Conservation (phyloP, 2,329 filamentous ascomycete species). For the Drechslera avenae region DNA sequence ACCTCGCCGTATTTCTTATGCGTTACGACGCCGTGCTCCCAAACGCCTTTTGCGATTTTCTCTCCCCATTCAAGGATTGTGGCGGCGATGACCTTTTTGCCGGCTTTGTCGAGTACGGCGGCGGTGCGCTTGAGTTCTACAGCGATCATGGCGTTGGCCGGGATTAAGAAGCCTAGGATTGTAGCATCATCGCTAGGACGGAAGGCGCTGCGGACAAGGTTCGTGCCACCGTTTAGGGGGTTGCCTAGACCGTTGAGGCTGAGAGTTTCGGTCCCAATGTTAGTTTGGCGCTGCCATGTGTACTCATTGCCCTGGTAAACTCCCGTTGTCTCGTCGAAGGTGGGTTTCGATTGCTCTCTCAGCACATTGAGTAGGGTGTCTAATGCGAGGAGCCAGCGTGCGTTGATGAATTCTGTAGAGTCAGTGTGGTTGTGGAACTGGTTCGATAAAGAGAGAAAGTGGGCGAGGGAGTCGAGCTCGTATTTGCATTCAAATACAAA, state of each 20-base stretch:
- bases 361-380: conserved; percentile 75
- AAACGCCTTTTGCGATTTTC: conserved; percentile 75
- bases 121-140: conserved; percentile 81
- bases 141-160: conserved; percentile 94
- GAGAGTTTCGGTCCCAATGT: conserved; percentile 86
- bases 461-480: conserved; percentile 91
- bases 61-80: conserved; percentile 63
- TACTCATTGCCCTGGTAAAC: conserved; percentile 75
- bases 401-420: conserved; percentile 77
- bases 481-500: conserved; percentile 99
- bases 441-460: conserved; percentile 85
- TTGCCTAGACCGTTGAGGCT: conserved; percentile 85
- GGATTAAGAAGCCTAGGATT: conserved; percentile 92
- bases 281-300: conserved; percentile 82
- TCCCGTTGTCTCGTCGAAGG: conserved; percentile 73
- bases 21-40: conserved; percentile 80
- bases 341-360: conserved; percentile 77
- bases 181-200: conserved; percentile 94
- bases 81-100: conserved; percentile 58
- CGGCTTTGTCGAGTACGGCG: conserved; percentile 66
- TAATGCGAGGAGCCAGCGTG: conserved; percentile 79
- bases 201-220: conserved; percentile 88
- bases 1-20: conserved; percentile 78
- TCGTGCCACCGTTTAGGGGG: conserved; percentile 81
- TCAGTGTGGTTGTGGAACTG: conserved; percentile 82